Conservation (phyloP, 495 filamentous ascomycete genomes). For the Bacidia gigantensis region DNA sequence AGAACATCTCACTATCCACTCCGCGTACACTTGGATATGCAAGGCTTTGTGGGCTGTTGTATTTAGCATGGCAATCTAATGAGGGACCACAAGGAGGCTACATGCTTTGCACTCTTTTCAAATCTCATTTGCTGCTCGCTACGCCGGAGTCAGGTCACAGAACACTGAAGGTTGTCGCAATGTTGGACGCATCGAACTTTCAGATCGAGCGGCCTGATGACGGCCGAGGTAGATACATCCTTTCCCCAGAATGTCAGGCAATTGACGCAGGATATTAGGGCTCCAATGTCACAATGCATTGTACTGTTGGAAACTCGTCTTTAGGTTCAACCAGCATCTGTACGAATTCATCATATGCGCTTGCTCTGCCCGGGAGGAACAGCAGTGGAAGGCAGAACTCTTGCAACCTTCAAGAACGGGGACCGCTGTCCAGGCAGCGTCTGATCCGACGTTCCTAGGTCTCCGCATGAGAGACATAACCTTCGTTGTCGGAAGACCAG, state of each 20-base stretch:
- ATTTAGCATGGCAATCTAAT: conserved; percentile 66
- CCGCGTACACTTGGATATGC: conserved; percentile 72
- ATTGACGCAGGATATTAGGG: conserved; percentile 34
- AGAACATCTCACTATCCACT: no score
- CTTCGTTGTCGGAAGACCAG: conserved; percentile 54
- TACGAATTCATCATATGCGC: conserved; percentile 83
- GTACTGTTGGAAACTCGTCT: conserved; percentile 88
- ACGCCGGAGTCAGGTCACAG: conserved; percentile 43
- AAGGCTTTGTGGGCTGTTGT: conserved; percentile 70
- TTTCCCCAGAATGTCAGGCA: no score
- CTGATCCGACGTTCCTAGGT: conserved; percentile 33
- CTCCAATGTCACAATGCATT: conserved; percentile 73
- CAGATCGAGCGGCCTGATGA: conserved; percentile 68
- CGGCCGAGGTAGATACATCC: conserved; percentile 51
- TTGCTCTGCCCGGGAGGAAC: conserved; percentile 69
- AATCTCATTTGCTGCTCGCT: conserved; percentile 66
- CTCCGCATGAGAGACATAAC: conserved; percentile 63
- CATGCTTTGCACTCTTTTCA: conserved; percentile 78
- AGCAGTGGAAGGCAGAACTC: conserved; percentile 49
- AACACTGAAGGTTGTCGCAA: conserved; percentile 59
- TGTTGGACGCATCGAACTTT: conserved; percentile 53
- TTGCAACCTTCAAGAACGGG: conserved; percentile 20
- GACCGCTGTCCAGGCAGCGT: background rate
- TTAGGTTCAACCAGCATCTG: conserved; percentile 59
- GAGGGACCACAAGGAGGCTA: conserved; percentile 52